Evolutionary conservation across 2,329 filamentous ascomycete genomes (phyloP).

Genomic region (Botrytis hyacinthi): DNA sequence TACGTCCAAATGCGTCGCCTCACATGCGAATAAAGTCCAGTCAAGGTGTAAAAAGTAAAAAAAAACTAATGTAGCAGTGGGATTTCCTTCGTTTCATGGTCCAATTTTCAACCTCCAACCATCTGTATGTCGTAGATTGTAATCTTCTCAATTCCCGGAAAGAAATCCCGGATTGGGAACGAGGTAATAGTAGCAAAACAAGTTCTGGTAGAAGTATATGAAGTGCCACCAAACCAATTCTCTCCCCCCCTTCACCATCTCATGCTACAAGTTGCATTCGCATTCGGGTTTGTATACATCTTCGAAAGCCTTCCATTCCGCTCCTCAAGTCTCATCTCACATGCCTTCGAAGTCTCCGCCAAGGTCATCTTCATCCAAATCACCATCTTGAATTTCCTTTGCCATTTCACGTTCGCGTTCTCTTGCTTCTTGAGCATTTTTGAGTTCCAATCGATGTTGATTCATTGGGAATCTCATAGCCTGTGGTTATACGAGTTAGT

Average conservation of each 20-base stretch:
- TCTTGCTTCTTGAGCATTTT: conserved; percentile 97
- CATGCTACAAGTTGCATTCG: conserved; percentile 10
- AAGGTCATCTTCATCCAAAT: conserved; percentile 94
- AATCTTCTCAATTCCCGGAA: not conserved
- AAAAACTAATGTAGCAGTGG: conserved; percentile 12
- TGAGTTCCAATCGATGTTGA: conserved; percentile 93
- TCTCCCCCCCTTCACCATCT: not conserved
- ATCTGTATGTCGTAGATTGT: not conserved
- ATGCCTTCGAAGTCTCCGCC: conserved; percentile 95
- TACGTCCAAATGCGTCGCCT: conserved; percentile 16
- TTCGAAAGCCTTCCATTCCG: conserved; percentile 9
- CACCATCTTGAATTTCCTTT: conserved; percentile 97
- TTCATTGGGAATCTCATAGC: conserved; percentile 99
- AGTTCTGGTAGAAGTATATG: conserved; percentile 25
- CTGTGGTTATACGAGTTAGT: conserved; percentile 44
- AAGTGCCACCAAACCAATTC: conserved; percentile 35
- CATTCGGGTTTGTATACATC: conserved; percentile 13
- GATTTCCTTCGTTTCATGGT: not conserved
- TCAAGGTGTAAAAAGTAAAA: not conserved
- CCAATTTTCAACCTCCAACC: not conserved
- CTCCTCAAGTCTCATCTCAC: conserved; percentile 49
- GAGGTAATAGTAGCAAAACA: conserved; percentile 33
- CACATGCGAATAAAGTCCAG: conserved; percentile 9
- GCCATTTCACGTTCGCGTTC: conserved; percentile 95
- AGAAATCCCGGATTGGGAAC: conserved; percentile 8